phyloP scores from a whole-genome alignment of 2,329 filamentous ascomycete genomes.

The Penicillium decumbens region DNA sequence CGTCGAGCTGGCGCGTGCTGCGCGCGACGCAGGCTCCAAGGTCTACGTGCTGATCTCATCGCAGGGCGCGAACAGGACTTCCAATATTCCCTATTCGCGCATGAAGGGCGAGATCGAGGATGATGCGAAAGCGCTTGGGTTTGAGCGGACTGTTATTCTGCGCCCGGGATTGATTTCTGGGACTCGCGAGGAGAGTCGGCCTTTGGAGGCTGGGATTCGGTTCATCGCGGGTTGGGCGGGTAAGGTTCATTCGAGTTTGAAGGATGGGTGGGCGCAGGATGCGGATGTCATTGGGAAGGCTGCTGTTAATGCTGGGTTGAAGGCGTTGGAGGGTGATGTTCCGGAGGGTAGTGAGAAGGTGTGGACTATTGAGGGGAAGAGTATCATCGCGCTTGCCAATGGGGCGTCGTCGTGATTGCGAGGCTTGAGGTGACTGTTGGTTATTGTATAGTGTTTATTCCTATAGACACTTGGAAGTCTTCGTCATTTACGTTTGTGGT shows the following conservation, averaged over 20 bases:
- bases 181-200: constrained; percentile 57
- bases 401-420: constrained; percentile 1
- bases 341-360: constrained; percentile 40
- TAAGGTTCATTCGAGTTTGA: constrained; percentile 49
- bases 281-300: constrained; percentile 60
- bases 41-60: constrained; percentile 74
- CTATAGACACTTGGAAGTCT: neutral
- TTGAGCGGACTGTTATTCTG: constrained; percentile 71
- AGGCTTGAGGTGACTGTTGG: neutral
- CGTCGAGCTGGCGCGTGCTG: constrained; percentile 68
- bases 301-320: constrained; percentile 36
- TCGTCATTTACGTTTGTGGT: neutral
- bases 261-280: constrained; percentile 69
- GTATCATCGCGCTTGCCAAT: constrained; percentile 34
- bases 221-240: constrained; percentile 55
- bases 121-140: constrained; percentile 63
- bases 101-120: constrained; percentile 93
- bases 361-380: constrained; percentile 35
- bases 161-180: constrained; percentile 74
- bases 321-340: constrained; percentile 39
- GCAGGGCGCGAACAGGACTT: constrained; percentile 49
- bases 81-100: constrained; percentile 52
- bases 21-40: constrained; percentile 65
- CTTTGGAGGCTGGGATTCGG: constrained; percentile 55
- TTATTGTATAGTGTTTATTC: neutral